Base-by-base conservation (phyloP, 257 asterid species). In the Knoxia roxburghii region DNA sequence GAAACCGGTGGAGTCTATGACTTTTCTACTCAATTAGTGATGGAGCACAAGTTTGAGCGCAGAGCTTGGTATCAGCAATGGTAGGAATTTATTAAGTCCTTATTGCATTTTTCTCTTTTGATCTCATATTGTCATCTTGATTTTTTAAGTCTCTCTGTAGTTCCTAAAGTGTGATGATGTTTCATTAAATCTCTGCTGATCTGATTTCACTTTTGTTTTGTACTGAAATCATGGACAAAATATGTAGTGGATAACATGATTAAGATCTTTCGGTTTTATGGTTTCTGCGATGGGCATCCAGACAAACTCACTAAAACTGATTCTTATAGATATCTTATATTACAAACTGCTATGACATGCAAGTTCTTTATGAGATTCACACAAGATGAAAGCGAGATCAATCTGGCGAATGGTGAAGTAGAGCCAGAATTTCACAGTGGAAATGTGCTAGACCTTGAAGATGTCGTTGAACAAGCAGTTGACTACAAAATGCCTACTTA, bases 401-500 rank as follows among this genome's bases (percentile, higher is more conserved):
- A 93, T 75, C 72, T 89, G 61, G 86, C 85, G 59, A 87, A 32
- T 49, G 96, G 94, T 9, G 98, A 83, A 76, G 77, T 89, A 24
- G 97, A 93, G 30, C 81, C 89, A 45, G 98, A 89, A 76, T 93
- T 93, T 84, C 97, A 41, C 96, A 93, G 58, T 93, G 98, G 98
- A 93, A 93, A 80, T 93, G 98, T 97, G 89, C 96, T 30, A 74
- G 77, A 46, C 97, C 97, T n/a, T 49, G 87, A 86, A 81, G 96
- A 89, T 69, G 97, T 88, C 67, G 73, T 90, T 48, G 98, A 89
- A 50, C 81, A 89, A 96, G 98, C 96, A 23, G 98, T 88, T 68
- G 98, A 93, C 78, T 93, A 93, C 82, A 93, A 93, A 84, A 86
- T 96, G 87, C 98, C 97, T 2, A 87, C 95, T 0, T 93, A 93